Evolutionary conservation across 495 filamentous ascomycete genomes (phyloP), one percentile per base, ranked within the genome.

Genomic region (Hypoxylon cercidicola): DNA sequence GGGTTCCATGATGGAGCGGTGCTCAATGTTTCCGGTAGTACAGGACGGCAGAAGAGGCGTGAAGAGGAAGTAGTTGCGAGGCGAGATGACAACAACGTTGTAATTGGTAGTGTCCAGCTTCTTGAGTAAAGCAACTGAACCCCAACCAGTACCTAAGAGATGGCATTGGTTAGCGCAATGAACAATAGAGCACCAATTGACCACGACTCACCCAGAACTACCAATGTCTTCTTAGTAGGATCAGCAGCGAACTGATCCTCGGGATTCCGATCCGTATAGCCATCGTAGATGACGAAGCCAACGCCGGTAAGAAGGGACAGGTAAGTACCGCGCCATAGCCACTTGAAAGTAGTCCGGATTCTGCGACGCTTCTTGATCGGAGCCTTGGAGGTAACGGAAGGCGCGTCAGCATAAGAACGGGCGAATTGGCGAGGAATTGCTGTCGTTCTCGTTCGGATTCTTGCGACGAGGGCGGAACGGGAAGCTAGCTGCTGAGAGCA

Each of bases 1-100:
- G 23, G 95, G 95, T 82, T 99, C 95, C 93, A 99, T 98, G 77
- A 99, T 98, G 63, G 93, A 97, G 72, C 96, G 92, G 82, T 97
- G 96, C 82, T 99, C 96, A 73, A 99, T 94, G 67, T 91, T 89
- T 75, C 96, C 95, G 50, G 92, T 97, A 20, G 95, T 97, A 79
- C 96, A 98, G 74, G 93, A 97, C 51, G 95, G 95, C 40, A 99
- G 85, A 44, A 99, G 87, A 40, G 95, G 95, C 15, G 96, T 99
- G 85, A 98, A 99, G 58, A 99, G 90, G 88, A 99, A 99, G 86
- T 95, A 99, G 80, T 98, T 98, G 69, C 95, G 92, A 55, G 95
- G 95, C 40, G 94, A 97, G 76, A 93, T 90, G 67, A 99, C 91
- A 78, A 97, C 78, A 74, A 99, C 95, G 79, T 98, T 98, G 85